Percentiles rank a stretch among this genome's conserved stretches.
phyloP scores from a whole-genome alignment of 2,329 filamentous ascomycete genomes.

The Bertia moriformis region DNA sequence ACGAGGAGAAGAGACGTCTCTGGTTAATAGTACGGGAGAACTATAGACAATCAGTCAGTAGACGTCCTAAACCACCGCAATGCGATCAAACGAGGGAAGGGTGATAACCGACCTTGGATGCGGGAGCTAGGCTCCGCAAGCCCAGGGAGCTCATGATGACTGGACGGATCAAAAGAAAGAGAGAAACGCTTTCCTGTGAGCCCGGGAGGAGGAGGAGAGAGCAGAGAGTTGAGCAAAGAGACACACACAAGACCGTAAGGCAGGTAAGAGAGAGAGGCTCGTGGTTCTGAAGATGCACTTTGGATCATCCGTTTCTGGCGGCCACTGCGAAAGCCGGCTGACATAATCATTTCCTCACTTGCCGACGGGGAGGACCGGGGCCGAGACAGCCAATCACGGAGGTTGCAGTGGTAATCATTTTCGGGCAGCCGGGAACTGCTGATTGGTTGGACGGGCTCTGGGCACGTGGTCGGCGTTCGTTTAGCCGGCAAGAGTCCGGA shows the following conservation, averaged over 20 bases:
- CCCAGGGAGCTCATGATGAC: slow-evolving; percentile 32
- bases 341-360: not conserved
- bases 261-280: slow-evolving; percentile 3
- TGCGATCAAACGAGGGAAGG: not conserved
- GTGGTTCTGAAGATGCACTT: slow-evolving; percentile 1
- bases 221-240: not conserved
- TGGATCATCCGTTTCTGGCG: not conserved
- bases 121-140: slow-evolving; percentile 31
- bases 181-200: slow-evolving; percentile 1
- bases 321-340: not conserved
- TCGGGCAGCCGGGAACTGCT: slow-evolving; percentile 6
- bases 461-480: not conserved
- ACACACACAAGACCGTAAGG: not conserved
- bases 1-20: slow-evolving; percentile 46
- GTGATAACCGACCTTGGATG: slow-evolving; percentile 23
- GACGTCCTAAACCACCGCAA: slow-evolving; percentile 3
- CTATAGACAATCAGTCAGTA: slow-evolving; percentile 12
- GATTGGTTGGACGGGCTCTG: not conserved
- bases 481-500: not conserved
- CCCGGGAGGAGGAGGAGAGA: not conserved
- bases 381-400: slow-evolving; percentile 2
- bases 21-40: slow-evolving; percentile 33
- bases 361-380: not conserved
- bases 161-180: slow-evolving; percentile 4
- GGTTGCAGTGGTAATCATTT: slow-evolving; percentile 4